A percentile compares a stretch with the other conserved stretches of the same genome.
Conservation (phyloP, 1,284 basidiomycete species). For the Mycena sp. region DNA sequence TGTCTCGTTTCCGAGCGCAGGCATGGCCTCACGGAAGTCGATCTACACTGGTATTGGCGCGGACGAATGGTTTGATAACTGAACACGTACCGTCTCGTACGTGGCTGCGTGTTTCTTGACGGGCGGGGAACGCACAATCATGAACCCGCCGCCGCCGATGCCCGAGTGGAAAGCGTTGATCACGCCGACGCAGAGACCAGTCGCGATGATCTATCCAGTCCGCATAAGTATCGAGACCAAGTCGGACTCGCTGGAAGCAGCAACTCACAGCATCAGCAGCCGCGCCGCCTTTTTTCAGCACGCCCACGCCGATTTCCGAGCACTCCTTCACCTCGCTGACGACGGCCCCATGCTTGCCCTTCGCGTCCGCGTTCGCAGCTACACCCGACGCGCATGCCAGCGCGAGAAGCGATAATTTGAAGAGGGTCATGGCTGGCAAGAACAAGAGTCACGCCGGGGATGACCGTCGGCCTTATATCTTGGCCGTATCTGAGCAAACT, state of each 20-base stretch:
- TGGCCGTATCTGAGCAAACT: no score
- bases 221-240: neutral
- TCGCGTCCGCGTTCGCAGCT: no score
- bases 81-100: constrained; percentile 36
- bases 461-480: no score
- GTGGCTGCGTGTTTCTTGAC: constrained; percentile 19
- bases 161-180: constrained; percentile 43
- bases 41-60: constrained; percentile 41
- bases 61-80: no score
- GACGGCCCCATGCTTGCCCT: constrained; percentile 36
- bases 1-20: constrained; percentile 51
- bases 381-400: no score
- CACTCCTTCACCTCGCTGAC: constrained; percentile 36
- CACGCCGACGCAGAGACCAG: constrained; percentile 61
- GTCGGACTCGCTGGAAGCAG: constrained; percentile 28
- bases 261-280: constrained; percentile 58
- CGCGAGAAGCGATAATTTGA: no score
- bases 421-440: no score
- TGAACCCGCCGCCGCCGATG: constrained; percentile 38
- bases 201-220: constrained; percentile 49
- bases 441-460: no score
- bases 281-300: constrained; percentile 60
- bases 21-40: constrained; percentile 65
- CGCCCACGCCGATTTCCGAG: constrained; percentile 55
- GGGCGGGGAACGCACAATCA: constrained; percentile 54